Evolutionary conservation across 805 yeast genomes (phyloP), one percentile per base, ranked within the genome.

Genomic region (Lipomyces anomalus): DNA sequence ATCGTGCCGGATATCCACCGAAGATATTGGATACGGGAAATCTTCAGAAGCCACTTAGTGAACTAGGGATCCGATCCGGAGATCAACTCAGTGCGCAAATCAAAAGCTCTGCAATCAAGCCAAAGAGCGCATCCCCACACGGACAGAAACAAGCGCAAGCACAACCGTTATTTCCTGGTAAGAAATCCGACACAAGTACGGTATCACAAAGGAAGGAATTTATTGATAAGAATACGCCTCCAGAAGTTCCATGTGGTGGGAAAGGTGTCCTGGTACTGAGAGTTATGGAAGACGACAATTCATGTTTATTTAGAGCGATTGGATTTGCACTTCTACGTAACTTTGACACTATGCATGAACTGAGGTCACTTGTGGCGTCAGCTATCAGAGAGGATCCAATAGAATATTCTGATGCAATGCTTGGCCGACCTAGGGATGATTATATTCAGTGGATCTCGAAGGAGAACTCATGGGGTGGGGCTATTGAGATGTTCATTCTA

Each of bases 391-490:
- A 57, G 2, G 65, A 76, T 47, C 69, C 73, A 18, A 64, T 62
- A 1, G 69, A 67, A 16, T 83, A 77, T 60, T 69, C 68, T 39
- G 80, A 73, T 32, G 81, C 76, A 0, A 72, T 81, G 2, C 64
- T 84, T 38, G 88, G 84, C 2, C 68, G 68, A 47, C 63, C 73
- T 0, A 61, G 66, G 1, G 57, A 59, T 0, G 73, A 74, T 6
- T 84, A 84, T 58, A 63, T 74, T 28, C 50, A 63, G 4, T 84
- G 92, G 90, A 84, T 84, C 20, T 53, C 59, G 38, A 65, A 71
- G 45, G 72, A 71, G 17, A 77, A 71, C 29, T 72, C 82, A 16
- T 84, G 92, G 94, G 94, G 94, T 24, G 94, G 94, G 4, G 90
- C 86, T 2, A 82, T 84, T 39, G 94, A 84, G 59, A 63, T 83